A percentile compares a stretch with the other conserved stretches of the same genome.
phyloP scores from a whole-genome alignment of 2,329 filamentous ascomycete genomes.

The Fusarium beomiforme region DNA sequence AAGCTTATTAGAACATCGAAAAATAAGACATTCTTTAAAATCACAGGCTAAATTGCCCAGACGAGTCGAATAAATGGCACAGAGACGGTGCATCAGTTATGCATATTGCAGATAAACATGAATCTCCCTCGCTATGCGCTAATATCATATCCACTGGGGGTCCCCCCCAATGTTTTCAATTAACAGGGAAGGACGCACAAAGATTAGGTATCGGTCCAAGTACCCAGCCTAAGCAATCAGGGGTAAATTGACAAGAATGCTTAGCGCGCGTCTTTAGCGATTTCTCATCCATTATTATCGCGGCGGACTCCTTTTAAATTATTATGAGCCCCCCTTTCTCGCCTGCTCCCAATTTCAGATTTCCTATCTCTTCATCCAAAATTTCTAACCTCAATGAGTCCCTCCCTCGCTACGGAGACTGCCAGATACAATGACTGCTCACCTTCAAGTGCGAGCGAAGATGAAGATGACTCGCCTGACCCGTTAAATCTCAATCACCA shows the following conservation, averaged over 20 bases:
- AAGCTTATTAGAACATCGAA: neutral
- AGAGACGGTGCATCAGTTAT: neutral
- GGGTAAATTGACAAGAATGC: constrained; percentile 27
- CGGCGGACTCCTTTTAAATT: constrained; percentile 26
- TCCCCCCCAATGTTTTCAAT: constrained; percentile 37
- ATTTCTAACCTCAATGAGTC: constrained; percentile 28
- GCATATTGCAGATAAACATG: neutral
- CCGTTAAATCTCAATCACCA: constrained; percentile 27
- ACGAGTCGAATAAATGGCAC: constrained; percentile 9
- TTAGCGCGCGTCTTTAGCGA: neutral
- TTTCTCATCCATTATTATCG: neutral
- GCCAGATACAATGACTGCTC: constrained; percentile 37
- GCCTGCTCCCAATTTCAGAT: neutral
- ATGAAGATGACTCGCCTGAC: constrained; percentile 32
- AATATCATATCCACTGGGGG: constrained; percentile 27
- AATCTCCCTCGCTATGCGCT: constrained; percentile 4
- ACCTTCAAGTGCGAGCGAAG: constrained; percentile 34
- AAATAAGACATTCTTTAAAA: neutral
- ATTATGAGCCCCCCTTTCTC: constrained; percentile 18
- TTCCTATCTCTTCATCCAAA: neutral
- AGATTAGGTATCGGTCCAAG: constrained; percentile 15
- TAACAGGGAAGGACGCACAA: constrained; percentile 11
- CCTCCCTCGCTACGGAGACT: constrained; percentile 28
- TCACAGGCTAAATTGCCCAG: neutral
- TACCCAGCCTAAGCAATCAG: constrained; percentile 20